Evolutionary conservation across 108 stramenopile genomes (phyloP).

Genomic region (Cylindrotheca fusiformis): DNA sequence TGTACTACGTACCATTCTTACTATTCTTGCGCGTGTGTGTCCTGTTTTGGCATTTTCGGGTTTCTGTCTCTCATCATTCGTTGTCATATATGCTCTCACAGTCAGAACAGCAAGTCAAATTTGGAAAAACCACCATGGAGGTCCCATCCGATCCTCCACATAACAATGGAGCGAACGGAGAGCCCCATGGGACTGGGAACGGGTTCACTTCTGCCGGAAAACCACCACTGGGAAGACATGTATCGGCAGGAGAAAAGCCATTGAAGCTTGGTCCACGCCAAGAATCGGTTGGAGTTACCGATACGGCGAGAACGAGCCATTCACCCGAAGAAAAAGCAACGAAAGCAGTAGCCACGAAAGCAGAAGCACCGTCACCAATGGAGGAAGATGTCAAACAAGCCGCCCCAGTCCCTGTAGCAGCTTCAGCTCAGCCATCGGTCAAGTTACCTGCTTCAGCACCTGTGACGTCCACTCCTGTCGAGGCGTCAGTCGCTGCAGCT

Average conservation of each 20-base stretch:
- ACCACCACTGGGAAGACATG: conserved; percentile 22
- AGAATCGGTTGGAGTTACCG: conserved; percentile 7
- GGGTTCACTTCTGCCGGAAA: not conserved
- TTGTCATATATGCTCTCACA: too few species aligned
- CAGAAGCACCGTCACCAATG: not conserved
- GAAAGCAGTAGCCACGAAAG: not conserved
- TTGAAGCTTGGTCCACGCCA: conserved; percentile 10
- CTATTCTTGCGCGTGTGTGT: too few species aligned
- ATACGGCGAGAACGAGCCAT: not conserved
- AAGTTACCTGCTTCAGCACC: not conserved
- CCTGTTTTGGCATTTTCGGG: too few species aligned
- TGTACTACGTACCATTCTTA: too few species aligned
- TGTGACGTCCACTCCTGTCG: not conserved
- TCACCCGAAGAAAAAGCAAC: not conserved
- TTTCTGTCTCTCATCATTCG: too few species aligned
- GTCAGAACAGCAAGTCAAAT: too few species aligned
- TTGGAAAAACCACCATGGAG: too few species aligned
- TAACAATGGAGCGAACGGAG: not conserved
- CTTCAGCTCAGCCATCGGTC: not conserved
- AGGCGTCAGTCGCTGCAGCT: not conserved
- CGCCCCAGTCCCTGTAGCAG: not conserved
- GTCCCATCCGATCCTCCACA: too few species aligned
- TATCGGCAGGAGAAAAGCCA: conserved; percentile 13
- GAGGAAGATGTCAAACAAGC: too few species aligned
- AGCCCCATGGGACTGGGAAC: too few species aligned